Base-by-base conservation (phyloP, 129 eudicot species). In the Flaveria brownii region DNA sequence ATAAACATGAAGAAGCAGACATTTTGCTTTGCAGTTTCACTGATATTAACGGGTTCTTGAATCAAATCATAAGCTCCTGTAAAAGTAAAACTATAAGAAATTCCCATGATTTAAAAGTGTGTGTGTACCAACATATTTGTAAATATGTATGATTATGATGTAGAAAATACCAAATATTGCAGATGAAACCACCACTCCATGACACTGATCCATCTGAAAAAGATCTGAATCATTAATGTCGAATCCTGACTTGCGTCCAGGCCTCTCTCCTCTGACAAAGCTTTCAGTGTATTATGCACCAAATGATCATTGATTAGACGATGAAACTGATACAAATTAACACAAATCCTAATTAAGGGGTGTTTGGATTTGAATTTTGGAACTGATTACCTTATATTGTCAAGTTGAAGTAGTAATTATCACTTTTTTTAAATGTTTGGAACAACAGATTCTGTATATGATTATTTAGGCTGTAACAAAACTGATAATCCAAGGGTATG, bases 101-200 rank as follows among this genome's bases (percentile, higher is more conserved):
- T 11, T 45, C 50, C 68, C 56, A 60, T 81, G 50, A 81, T 60
- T 70, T 23, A 57, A 23, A 78, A 72, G 6, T 50, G 45, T 13
- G 25, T 22, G 51, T 39, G 51, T 22, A 51, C 18, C 33, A 63
- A 33, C 33, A 63, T 18, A 30, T 26, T 6, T 14, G 47, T 39
- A n/a, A 65, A 17, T 25, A 16, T 25, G 36, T 68, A 59, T 17
- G n/a, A 63, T 46, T 26, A n/a, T 42, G 49, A 51, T 55, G 46
- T 42, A 14, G 67, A 70, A 73, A 45, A 47, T 88, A 91, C 97
- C 97, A 84, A 91, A 91, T 83, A 91, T 89, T 75, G 97, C 97
- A 56, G 97, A 91, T 36, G 97, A 88, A 63, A 91, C 97, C 69
- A 89, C 97, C 51, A 89, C 80, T 46, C 97, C 96, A n/a, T 63